phyloP scores from a whole-genome alignment of 495 filamentous ascomycete species.

The Aspergillus egyptiacus region DNA sequence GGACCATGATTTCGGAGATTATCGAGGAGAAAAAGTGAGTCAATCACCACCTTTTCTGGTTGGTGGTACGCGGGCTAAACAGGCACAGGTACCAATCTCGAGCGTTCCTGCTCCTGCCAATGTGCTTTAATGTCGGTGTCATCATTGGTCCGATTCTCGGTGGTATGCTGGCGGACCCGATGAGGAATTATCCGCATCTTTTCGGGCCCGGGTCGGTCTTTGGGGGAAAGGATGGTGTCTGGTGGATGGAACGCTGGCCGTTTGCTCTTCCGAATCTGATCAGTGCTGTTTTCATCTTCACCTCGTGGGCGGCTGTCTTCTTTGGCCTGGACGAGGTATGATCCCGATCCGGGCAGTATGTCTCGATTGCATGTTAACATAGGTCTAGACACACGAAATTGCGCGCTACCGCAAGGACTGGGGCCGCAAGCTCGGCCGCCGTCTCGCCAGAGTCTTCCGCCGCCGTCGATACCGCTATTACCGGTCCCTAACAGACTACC shows the following conservation, averaged over 20 bases:
- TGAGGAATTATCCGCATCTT: conserved; percentile 53
- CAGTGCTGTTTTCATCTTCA: conserved; percentile 49
- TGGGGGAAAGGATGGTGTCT: conserved; percentile 46
- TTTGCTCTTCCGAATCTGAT: conserved; percentile 60
- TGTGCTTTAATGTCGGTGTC: conserved; percentile 72
- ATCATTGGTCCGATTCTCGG: conserved; percentile 61
- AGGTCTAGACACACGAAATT: conserved; percentile 43
- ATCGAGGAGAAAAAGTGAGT: conserved; percentile 59
- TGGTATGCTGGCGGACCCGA: conserved; percentile 67
- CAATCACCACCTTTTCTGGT: background rate
- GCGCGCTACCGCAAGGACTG: conserved; percentile 42
- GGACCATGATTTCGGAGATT: conserved; percentile 77
- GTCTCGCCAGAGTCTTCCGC: conserved; percentile 30
- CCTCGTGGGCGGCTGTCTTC: conserved; percentile 43
- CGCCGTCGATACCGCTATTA: conserved; percentile 23
- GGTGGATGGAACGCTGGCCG: conserved; percentile 56
- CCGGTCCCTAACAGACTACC: conserved; percentile 23
- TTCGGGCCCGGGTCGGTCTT: conserved; percentile 56
- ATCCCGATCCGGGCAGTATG: too few species aligned
- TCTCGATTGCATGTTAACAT: conserved; percentile 18
- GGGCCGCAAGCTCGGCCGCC: conserved; percentile 44
- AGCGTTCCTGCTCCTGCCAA: conserved; percentile 74
- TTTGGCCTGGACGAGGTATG: conserved; percentile 56
- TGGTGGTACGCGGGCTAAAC: background rate
- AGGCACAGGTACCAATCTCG: conserved; percentile 55